These are phyloP conservation scores for Pseudopithomyces maydicus DNA, from an alignment of 2,329 filamentous ascomycete species.

Conservation along the genomic window DNA sequence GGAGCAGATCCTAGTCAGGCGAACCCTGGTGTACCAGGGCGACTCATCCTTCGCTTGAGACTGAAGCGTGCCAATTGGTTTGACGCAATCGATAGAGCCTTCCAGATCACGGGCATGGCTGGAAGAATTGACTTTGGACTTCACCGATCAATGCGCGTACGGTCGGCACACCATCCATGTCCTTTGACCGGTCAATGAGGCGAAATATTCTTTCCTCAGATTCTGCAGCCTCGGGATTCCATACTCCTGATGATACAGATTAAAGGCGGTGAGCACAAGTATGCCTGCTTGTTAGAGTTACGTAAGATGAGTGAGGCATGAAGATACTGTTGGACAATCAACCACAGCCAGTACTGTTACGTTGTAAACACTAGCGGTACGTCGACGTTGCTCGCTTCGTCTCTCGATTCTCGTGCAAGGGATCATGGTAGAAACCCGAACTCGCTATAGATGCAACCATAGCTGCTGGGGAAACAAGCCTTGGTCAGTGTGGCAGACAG, in stretches of 20 bases:
- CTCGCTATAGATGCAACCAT: neutral
- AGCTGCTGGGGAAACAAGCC: constrained; percentile 3
- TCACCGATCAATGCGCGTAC: constrained; percentile 11
- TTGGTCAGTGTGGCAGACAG: neutral
- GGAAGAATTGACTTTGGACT: neutral
- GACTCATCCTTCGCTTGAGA: neutral
- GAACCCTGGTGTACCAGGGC: neutral
- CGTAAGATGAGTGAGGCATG: constrained; percentile 6
- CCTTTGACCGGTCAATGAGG: constrained; percentile 9
- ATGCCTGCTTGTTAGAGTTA: neutral
- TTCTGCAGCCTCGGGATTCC: neutral
- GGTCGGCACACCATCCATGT: neutral
- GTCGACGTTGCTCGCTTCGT: neutral
- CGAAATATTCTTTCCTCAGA: neutral
- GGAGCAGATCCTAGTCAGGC: neutral
- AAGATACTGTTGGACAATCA: neutral
- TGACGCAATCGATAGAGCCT: neutral
- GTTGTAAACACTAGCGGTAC: neutral
- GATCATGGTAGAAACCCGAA: neutral
- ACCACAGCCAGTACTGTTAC: neutral
- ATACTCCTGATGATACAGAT: neutral
- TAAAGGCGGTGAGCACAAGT: constrained; percentile 10
- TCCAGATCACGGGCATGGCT: neutral
- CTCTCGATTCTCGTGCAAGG: neutral
- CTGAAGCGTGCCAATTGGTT: neutral